These are phyloP conservation scores for Aspergillus sp. DNA, from an alignment of 2,329 filamentous ascomycete species.

Conservation along the genomic window DNA sequence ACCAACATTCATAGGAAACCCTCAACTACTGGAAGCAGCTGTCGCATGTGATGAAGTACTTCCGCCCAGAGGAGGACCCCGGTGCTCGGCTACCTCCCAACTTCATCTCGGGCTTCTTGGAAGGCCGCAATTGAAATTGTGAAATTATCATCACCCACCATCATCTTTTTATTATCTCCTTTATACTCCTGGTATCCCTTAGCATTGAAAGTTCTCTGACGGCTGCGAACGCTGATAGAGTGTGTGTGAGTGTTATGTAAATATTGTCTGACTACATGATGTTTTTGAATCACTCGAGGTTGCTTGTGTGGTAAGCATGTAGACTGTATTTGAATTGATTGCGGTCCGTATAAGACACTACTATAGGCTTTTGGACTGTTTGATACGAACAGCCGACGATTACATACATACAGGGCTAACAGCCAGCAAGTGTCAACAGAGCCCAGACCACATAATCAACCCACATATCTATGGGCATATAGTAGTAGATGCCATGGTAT, in stretches of 20 bases:
- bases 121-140: slow-evolving; percentile 63
- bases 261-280: slow-evolving; percentile 39
- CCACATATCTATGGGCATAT: too few relatives aligned
- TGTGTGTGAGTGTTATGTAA: slow-evolving; percentile 34
- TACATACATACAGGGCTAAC: too few relatives aligned
- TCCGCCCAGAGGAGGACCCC: slow-evolving; percentile 81
- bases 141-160: slow-evolving; percentile 25
- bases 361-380: too few relatives aligned
- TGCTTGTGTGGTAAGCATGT: slow-evolving; percentile 10
- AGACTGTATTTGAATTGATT: neutral
- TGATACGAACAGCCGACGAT: too few relatives aligned
- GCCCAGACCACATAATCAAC: too few relatives aligned
- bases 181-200: slow-evolving; percentile 19
- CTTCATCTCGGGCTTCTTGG: slow-evolving; percentile 93
- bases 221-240: slow-evolving; percentile 27
- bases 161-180: slow-evolving; percentile 19
- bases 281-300: neutral
- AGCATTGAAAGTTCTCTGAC: slow-evolving; percentile 22
- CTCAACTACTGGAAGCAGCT: slow-evolving; percentile 99
- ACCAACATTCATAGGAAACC: slow-evolving; percentile 68
- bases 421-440: too few relatives aligned
- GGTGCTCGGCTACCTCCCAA: slow-evolving; percentile 75
- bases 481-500: too few relatives aligned
- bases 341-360: neutral
- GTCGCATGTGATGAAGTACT: slow-evolving; percentile 94